These are phyloP conservation scores for Ceratobasidium sp. DNA, from an alignment of 1,284 basidiomycete species.

Conservation along the genomic window DNA sequence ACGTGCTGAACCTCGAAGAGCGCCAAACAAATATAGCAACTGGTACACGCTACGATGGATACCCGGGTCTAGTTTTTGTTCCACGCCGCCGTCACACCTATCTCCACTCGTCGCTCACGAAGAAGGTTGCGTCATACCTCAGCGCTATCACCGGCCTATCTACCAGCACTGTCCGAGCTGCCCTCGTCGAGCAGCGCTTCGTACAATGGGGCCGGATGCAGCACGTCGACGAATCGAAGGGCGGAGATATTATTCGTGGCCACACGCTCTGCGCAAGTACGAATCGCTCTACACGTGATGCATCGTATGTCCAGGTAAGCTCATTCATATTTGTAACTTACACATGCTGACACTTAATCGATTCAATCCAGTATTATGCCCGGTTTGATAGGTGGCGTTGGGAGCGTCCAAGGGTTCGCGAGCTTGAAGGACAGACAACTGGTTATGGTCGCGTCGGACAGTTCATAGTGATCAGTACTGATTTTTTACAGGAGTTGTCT, in stretches of 20 bases:
- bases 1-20: slow-evolving; percentile 40
- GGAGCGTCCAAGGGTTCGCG: neutral
- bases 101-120: slow-evolving; percentile 44
- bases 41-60: neutral
- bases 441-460: slow-evolving; percentile 19
- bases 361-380: neutral
- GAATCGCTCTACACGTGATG: neutral
- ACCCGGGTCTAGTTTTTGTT: neutral
- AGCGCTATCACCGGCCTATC: neutral
- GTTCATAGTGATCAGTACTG: slow-evolving; percentile 6
- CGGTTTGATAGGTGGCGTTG: neutral
- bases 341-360: neutral
- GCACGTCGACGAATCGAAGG: neutral
- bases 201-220: slow-evolving; percentile 33
- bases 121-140: neutral
- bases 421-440: neutral
- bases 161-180: neutral
- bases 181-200: neutral
- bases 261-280: neutral
- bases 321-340: neutral
- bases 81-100: slow-evolving; percentile 1
- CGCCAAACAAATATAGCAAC: neutral
- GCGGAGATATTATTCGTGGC: neutral
- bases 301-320: slow-evolving; percentile 20
- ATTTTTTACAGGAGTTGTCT: slow-evolving; percentile 39